phyloP scores from a whole-genome alignment of 345 rosid species.

The Eucalyptus sp. region DNA sequence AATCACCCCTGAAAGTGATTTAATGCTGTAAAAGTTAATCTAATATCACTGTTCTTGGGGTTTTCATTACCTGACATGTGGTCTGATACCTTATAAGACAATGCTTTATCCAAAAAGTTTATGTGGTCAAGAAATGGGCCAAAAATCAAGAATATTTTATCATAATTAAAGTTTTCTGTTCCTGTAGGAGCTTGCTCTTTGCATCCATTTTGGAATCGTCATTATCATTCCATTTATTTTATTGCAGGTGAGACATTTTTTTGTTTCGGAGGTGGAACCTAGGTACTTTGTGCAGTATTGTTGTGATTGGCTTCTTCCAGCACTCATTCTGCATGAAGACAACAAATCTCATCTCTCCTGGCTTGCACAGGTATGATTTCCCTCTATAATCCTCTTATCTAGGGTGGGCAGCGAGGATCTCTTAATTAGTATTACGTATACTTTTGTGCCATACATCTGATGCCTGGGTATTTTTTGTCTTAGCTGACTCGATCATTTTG shows the following conservation, averaged over 20 bases:
- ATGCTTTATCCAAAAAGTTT: neutral
- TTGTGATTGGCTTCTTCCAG: conserved; percentile 90
- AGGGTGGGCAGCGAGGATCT: neutral
- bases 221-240: neutral
- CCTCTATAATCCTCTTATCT: neutral
- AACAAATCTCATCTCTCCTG: conserved; percentile 38
- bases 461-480: neutral
- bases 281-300: conserved; percentile 66
- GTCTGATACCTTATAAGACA: neutral
- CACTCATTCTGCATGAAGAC: conserved; percentile 55
- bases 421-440: neutral
- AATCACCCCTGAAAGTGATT: neutral
- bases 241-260: conserved; percentile 57
- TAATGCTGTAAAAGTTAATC: neutral
- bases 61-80: neutral
- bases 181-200: neutral
- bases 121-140: neutral
- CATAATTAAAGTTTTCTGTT: neutral
- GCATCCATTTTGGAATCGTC: neutral
- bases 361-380: conserved; percentile 60
- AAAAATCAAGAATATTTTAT: neutral
- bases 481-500: conserved; percentile 2
- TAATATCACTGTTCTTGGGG: neutral
- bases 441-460: neutral
- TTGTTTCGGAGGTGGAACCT: conserved; percentile 56